Evolutionary conservation across 2,329 filamentous ascomycete genomes (phyloP).

Genomic region (Didymosphaeria variabile): DNA sequence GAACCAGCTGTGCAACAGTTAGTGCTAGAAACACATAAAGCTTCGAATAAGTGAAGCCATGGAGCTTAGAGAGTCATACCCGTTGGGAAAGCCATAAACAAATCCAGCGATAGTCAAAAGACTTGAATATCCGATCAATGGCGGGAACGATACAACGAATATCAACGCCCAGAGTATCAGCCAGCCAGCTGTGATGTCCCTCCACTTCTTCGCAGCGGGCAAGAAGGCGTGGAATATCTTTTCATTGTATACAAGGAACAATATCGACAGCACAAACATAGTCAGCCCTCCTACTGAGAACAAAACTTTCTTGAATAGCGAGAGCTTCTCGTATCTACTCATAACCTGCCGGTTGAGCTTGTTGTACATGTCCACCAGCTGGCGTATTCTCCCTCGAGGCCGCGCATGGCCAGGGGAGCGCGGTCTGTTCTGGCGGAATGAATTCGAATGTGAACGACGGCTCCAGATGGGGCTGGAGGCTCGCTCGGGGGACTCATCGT

Average conservation of each 20-base stretch:
- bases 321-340: constrained; percentile 64
- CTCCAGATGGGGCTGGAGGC: constrained; percentile 62
- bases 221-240: constrained; percentile 78
- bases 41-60: neutral
- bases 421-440: constrained; percentile 51
- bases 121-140: constrained; percentile 86
- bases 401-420: constrained; percentile 39
- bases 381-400: constrained; percentile 48
- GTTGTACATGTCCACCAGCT: constrained; percentile 52
- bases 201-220: constrained; percentile 79
- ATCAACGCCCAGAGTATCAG: constrained; percentile 78
- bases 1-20: constrained; percentile 71
- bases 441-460: constrained; percentile 54
- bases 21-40: constrained; percentile 25
- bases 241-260: constrained; percentile 81
- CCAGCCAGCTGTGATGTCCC: constrained; percentile 75
- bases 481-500: constrained; percentile 55
- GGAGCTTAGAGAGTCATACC: constrained; percentile 32
- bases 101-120: constrained; percentile 75
- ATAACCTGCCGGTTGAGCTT: constrained; percentile 57
- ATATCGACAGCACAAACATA: constrained; percentile 65
- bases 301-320: constrained; percentile 69
- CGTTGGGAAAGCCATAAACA: constrained; percentile 75
- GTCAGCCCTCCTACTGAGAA: constrained; percentile 62
- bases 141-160: constrained; percentile 83